Evolutionary conservation across 352 stramenopile species (phyloP), one percentile per base, ranked within the genome.

Genomic region (Aphanomyces astaci): DNA sequence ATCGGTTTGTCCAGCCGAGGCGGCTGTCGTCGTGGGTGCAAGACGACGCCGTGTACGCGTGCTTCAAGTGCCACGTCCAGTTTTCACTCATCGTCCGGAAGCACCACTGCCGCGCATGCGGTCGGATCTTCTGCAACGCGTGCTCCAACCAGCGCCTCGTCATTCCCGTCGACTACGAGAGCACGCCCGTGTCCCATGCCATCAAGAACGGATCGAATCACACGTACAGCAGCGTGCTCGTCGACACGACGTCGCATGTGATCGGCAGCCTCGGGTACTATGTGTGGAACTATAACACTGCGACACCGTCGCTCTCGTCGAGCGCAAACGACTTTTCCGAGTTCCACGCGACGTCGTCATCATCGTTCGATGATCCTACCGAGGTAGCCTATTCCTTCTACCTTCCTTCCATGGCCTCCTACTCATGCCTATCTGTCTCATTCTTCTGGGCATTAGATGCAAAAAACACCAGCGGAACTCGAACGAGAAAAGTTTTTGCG

Each of bases 241-340:
- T 81, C 25, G 82, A 84, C 3, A 94, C 91, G 52, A 84, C 85
- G 0, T 84, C 73, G 4, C 83, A 91, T 13, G 54, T 92, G 30
- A 92, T 94, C 52, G 84, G 83, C 24, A 92, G 89, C 57, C 87
- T 94, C 33, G 81, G 81, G 51, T 92, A 84, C 81, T 94, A 92
- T 62, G 80, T 94, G 22, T 65, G 56, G 56, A 52, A 46, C 22
- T 65, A 65, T 36, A 65, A 65, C 56, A 36, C 36, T 7, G 36
- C 56, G 40, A 52, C 56, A 27, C 56, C 56, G 15, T 32, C 56
- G 13, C 56, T 63, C 32, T 48, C 54, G 54, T 45, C 54, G 31
- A 49, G 30, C 17, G 54, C 56, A 0, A n/a, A 65, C 56, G 56
- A 65, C 56, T 65, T 65, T 53, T 39, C 56, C 36, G 56, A 65